phyloP scores from a whole-genome alignment of 2,329 filamentous ascomycete genomes.

The Spiromastix sp. region DNA sequence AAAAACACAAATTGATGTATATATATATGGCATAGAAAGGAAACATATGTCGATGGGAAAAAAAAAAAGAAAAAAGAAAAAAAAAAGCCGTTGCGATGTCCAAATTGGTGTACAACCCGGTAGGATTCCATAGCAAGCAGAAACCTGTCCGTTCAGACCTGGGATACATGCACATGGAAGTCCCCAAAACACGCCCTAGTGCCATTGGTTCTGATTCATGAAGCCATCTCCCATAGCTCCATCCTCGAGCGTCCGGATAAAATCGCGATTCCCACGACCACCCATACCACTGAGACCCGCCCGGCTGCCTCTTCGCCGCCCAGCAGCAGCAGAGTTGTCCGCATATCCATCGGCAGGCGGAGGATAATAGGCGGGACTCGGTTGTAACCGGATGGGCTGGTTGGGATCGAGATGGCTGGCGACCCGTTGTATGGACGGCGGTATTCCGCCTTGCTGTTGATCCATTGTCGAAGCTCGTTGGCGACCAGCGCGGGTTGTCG shows the following conservation, averaged over 20 bases:
- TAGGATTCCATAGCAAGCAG: no score
- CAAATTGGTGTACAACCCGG: not conserved
- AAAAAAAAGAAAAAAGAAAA: slow-evolving; percentile 2
- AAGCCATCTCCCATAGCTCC: slow-evolving; percentile 89
- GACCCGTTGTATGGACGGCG: slow-evolving; percentile 83
- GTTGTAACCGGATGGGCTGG: slow-evolving; percentile 85
- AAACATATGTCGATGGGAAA: not conserved
- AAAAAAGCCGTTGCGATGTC: slow-evolving; percentile 1
- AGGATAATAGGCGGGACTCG: slow-evolving; percentile 93
- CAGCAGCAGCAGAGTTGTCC: slow-evolving; percentile 52
- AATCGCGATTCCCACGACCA: slow-evolving; percentile 57
- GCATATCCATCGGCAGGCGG: slow-evolving; percentile 76
- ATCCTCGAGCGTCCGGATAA: slow-evolving; percentile 91
- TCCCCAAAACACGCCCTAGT: slow-evolving; percentile 29
- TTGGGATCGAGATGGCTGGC: slow-evolving; percentile 93
- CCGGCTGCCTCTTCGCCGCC: slow-evolving; percentile 67
- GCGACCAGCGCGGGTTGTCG: slow-evolving; percentile 64
- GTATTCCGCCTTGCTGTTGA: slow-evolving; percentile 85
- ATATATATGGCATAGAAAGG: no score
- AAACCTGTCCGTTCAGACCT: no score
- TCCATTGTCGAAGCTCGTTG: slow-evolving; percentile 96
- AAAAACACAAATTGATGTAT: no score
- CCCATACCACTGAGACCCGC: slow-evolving; percentile 35
- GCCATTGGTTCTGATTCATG: slow-evolving; percentile 66
- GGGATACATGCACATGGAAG: no score